Base-by-base conservation (phyloP, 202 grass and related monocot species). In the Carex sylvatica region DNA sequence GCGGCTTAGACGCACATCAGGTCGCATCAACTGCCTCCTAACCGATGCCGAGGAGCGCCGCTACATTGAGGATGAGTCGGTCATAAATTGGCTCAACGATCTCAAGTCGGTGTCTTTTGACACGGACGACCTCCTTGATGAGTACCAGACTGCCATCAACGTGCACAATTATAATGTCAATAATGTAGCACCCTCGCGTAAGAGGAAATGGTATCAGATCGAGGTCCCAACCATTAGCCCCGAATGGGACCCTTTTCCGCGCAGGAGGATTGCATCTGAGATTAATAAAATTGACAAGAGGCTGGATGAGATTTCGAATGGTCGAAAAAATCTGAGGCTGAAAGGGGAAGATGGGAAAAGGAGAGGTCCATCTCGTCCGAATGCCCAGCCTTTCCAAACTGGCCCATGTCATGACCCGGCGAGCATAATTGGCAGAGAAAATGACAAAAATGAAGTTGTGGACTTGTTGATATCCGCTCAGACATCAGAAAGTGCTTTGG, bases 61-160 rank as follows among this genome's bases (percentile, higher is more conserved):
- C 61, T 77, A 78, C 69, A 79, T 89, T 4, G 70, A 78, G 18
- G 83, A 89, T 36, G 16, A 60, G 2, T 52, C 38, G 5, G 83
- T 85, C 61, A 67, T 11, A 8, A 20, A 12, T 4, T 85, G 83
- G 87, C 83, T 89, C 33, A 40, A 55, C 15, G 67, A 84, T 14
- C 88, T 90, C 75, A 90, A 74, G 18, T 70, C 55, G 18, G 44
- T 84, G 58, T 75, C 75, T 44, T 86, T 84, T 12, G 88, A 90
- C 35, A 53, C 81, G 2, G 84, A 90, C 52, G 68, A 67, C 49
- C 74, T 87, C 56, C 40, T 90, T 20, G 84, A 86, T 55, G 44
- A 73, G 47, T 61, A 65, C 46, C 67, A 68, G 18, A 90, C 84
- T 31, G 8, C 53, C 11, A 38, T 84, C 15, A 4, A 56, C 2